These are phyloP conservation scores for Chaetomium sp. DNA, from an alignment of 2,329 filamentous ascomycete species.

Conservation along the genomic window DNA sequence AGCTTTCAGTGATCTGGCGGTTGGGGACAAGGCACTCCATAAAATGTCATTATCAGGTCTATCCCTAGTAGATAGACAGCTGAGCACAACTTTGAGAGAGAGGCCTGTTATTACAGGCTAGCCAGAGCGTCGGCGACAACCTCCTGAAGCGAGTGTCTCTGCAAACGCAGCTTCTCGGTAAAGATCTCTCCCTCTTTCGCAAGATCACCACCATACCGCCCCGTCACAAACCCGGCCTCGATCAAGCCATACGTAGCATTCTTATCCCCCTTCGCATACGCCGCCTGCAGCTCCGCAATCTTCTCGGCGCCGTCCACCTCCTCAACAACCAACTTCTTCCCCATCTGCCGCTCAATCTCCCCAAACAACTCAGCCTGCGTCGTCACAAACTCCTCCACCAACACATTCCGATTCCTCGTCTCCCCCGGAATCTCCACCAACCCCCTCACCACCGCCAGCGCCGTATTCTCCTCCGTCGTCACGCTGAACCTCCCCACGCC, in stretches of 20 bases:
- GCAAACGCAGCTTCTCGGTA: slow-evolving; percentile 39
- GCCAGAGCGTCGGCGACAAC: slow-evolving; percentile 31
- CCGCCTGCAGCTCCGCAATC: slow-evolving; percentile 38
- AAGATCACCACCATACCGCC: slow-evolving; percentile 39
- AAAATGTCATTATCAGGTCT: no score
- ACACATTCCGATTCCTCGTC: slow-evolving; percentile 41
- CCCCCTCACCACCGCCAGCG: slow-evolving; percentile 36
- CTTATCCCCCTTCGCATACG: slow-evolving; percentile 33
- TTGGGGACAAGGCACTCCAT: no score
- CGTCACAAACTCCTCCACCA: slow-evolving; percentile 41
- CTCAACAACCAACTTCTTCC: slow-evolving; percentile 43
- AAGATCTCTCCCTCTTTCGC: slow-evolving; percentile 41
- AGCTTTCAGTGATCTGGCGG: no score
- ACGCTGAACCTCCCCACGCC: slow-evolving; percentile 41
- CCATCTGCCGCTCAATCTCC: slow-evolving; percentile 52
- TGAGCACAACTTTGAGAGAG: no score
- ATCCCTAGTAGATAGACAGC: no score
- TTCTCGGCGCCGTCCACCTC: slow-evolving; percentile 35
- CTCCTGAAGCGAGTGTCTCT: slow-evolving; percentile 36
- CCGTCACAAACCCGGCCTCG: slow-evolving; percentile 40
- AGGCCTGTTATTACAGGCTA: slow-evolving; percentile 3
- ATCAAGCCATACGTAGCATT: slow-evolving; percentile 37
- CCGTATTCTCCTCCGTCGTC: slow-evolving; percentile 43
- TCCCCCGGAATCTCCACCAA: slow-evolving; percentile 37
- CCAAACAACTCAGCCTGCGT: slow-evolving; percentile 45